Percentiles rank a stretch among this genome's conserved stretches.
Conservation (phyloP, 2,329 filamentous ascomycete species). For the Tolypocladium ovalisporum region DNA sequence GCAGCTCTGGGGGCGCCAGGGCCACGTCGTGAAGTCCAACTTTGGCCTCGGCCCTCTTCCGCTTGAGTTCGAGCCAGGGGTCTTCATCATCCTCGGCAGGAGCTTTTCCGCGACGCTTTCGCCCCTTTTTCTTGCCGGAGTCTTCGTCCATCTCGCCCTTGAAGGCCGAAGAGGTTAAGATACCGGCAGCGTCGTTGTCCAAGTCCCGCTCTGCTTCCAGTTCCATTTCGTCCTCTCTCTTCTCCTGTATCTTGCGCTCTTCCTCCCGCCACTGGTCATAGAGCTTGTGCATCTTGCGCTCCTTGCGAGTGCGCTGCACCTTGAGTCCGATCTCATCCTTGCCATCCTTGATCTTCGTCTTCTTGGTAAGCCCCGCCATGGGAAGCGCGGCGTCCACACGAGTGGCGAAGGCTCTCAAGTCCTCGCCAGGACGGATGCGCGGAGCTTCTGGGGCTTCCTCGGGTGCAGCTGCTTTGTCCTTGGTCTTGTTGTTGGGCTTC, state of each 20-base stretch:
- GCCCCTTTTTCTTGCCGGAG: constrained; percentile 24
- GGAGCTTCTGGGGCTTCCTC: constrained; percentile 30
- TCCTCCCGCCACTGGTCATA: constrained; percentile 68
- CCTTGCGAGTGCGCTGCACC: constrained; percentile 66
- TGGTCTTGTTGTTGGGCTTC: constrained; percentile 10
- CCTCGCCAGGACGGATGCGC: constrained; percentile 75
- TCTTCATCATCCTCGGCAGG: constrained; percentile 50
- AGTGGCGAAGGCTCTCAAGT: constrained; percentile 67
- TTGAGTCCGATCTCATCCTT: constrained; percentile 57
- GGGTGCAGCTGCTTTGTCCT: not conserved
- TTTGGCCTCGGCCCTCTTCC: constrained; percentile 47
- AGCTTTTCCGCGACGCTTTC: constrained; percentile 23
- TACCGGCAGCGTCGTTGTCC: constrained; percentile 42
- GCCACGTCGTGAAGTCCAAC: constrained; percentile 49
- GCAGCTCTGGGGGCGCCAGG: constrained; percentile 64
- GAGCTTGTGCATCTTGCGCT: constrained; percentile 70
- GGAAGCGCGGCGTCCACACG: constrained; percentile 81
- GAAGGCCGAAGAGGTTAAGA: constrained; percentile 29
- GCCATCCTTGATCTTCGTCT: constrained; percentile 42
- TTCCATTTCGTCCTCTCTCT: constrained; percentile 55
- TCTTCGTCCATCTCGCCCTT: constrained; percentile 26
- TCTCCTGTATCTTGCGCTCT: constrained; percentile 51
- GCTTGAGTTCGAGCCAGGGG: constrained; percentile 67
- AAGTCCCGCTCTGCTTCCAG: constrained; percentile 52
- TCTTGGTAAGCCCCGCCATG: constrained; percentile 56